These are phyloP conservation scores for Candida tallmaniae DNA, from an alignment of 805 yeast species.

Conservation along the genomic window DNA sequence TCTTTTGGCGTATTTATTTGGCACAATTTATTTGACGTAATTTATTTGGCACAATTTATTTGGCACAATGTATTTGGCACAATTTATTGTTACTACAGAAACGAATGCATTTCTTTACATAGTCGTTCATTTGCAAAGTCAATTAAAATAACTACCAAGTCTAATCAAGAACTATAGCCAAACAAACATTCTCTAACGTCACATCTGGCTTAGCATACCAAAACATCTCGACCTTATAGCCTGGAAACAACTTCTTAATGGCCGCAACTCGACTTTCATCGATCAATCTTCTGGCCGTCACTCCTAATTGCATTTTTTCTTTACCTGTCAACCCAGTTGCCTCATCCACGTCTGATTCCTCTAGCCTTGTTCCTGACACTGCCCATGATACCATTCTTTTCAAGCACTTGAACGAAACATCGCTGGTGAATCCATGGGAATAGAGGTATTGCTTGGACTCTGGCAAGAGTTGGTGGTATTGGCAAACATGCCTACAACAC, in stretches of 20 bases:
- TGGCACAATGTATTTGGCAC: too few relatives aligned
- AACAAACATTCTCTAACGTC: constrained; percentile 69
- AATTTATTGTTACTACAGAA: too few relatives aligned
- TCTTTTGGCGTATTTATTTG: too few relatives aligned
- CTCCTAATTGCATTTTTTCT: constrained; percentile 59
- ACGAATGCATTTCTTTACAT: too few relatives aligned
- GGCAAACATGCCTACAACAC: constrained; percentile 89
- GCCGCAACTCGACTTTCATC: constrained; percentile 68
- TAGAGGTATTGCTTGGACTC: constrained; percentile 40
- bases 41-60: too few relatives aligned
- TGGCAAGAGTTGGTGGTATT: constrained; percentile 50
- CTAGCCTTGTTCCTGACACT: constrained; percentile 52
- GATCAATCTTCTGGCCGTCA: constrained; percentile 63
- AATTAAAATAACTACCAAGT: too few relatives aligned
- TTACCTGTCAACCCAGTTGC: constrained; percentile 14
- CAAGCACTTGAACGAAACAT: constrained; percentile 42
- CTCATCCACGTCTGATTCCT: constrained; percentile 3
- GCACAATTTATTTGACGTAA: too few relatives aligned
- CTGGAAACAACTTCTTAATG: constrained; percentile 27
- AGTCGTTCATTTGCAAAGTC: too few relatives aligned
- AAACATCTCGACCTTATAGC: constrained; percentile 47
- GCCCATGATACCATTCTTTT: constrained; percentile 85
- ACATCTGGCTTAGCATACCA: constrained; percentile 53
- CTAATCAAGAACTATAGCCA: too few relatives aligned
- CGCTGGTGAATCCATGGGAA: constrained; percentile 26